Base-by-base conservation (phyloP, 805 yeast species). In the Candida morakotiae region DNA sequence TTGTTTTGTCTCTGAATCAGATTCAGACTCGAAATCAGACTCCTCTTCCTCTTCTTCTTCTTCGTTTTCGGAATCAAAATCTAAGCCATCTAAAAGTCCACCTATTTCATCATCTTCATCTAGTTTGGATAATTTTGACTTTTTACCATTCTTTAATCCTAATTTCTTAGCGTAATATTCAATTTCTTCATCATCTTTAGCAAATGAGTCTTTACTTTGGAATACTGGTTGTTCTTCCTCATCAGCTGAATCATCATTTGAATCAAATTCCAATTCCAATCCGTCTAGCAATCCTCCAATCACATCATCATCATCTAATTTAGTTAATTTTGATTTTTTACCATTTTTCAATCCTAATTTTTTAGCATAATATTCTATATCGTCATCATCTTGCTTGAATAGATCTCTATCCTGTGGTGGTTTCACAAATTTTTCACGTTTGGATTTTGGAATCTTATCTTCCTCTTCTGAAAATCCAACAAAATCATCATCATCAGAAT, bases 201-300 rank as follows among this genome's bases (percentile, higher is more conserved):
- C 61, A 47, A 75, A 51, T 22, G 71, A 58, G 5, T 73, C 75
- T 29, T 34, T 38, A 17, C 44, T 50, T 7, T 45, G 53, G 6
- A 47, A 47, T 9, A 27, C 32, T 17, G 36, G 43, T 10, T 46
- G 49, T 0, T 45, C 49, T 31, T 46, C 10, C 1, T 30, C 36
- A 16, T 36, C 42, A 20, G 42, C 46, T 2, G 38, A 48, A n/a
- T 45, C 44, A 9, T 42, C 44, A 3, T 45, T 52, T 10, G 46
- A 48, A 24, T 42, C 52, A 32, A 65, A 64, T 28, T 72, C 79
- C 35, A 76, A 58, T 43, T 79, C 83, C n/a, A 77, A 59, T 0
- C 89, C 95, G 37, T 86, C 95, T 4, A 88, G 62, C 16, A 88
- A 55, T n/a, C 88, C 94, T 31, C 85, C 95, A 33, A 88, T 67